Evolutionary conservation across 179 eudicot species (phyloP).

Genomic region (Nepenthes alata): DNA sequence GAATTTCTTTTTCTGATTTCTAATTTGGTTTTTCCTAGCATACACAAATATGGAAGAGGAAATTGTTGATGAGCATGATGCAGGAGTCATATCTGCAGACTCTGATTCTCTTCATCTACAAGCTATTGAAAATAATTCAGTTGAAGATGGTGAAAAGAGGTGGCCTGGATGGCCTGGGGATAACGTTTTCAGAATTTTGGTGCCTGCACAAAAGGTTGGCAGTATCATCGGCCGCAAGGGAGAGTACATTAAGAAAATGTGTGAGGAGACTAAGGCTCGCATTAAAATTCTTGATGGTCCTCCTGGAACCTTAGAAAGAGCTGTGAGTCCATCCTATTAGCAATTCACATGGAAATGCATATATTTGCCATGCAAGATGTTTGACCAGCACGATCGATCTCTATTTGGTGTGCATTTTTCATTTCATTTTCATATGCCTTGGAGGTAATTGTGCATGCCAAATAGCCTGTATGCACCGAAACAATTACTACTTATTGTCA

Average conservation of each 20-base stretch:
- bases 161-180: slow-evolving; percentile 99
- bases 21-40: no score
- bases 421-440: no score
- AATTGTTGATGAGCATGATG: no score
- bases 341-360: neutral
- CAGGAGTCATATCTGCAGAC: neutral
- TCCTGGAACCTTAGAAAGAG: slow-evolving; percentile 68
- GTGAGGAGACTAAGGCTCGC: slow-evolving; percentile 85
- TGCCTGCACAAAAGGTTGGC: slow-evolving; percentile 78
- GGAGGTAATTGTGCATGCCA: no score
- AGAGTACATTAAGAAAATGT: slow-evolving; percentile 71
- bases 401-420: no score
- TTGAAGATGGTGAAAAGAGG: slow-evolving; percentile 35
- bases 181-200: slow-evolving; percentile 73
- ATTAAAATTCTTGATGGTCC: slow-evolving; percentile 87
- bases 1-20: no score
- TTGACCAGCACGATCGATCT: no score
- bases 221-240: slow-evolving; percentile 92
- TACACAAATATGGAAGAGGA: no score
- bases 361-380: no score
- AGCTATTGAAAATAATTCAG: slow-evolving; percentile 19
- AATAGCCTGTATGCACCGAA: no score
- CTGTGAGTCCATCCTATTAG: slow-evolving; percentile 44
- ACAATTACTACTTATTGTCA: no score
- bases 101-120: neutral